A percentile compares a stretch with the other conserved stretches of the same genome.
Evolutionary conservation across 140 eudicot genomes (phyloP).

Genomic region (Anethum foeniculum): DNA sequence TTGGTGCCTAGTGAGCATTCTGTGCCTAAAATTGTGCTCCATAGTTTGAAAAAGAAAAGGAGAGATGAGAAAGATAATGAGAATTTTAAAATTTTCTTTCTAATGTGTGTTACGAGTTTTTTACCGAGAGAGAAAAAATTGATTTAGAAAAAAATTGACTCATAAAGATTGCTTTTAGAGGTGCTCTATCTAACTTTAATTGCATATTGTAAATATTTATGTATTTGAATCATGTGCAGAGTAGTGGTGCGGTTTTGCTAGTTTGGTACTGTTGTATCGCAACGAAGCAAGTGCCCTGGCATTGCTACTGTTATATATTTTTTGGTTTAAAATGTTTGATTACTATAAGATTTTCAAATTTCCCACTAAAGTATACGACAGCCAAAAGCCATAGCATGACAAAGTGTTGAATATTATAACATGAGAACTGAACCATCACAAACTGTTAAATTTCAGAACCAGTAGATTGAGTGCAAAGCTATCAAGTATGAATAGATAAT

Average conservation of each 20-base stretch:
- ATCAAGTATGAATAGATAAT: not conserved
- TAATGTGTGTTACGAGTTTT: no score
- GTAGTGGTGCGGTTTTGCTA: not conserved
- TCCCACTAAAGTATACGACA: not conserved
- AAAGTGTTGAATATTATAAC: not conserved
- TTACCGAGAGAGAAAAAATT: no score
- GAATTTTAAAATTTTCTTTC: no score
- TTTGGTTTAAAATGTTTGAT: no score
- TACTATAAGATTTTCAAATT: not conserved
- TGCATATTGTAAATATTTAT: no score
- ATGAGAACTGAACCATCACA: not conserved
- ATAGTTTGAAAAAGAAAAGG: no score
- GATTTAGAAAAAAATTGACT: no score
- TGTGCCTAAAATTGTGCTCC: no score
- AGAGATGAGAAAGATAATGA: no score
- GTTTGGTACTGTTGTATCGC: not conserved
- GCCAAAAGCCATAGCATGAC: not conserved
- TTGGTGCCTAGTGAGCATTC: no score
- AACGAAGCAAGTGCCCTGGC: not conserved
- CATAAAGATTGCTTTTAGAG: no score
- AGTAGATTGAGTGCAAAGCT: not conserved
- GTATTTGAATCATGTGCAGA: not conserved
- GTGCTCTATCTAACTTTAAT: not conserved
- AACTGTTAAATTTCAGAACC: not conserved
- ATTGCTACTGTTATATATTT: no score